A percentile compares a stretch with the other conserved stretches of the same genome.
Conservation (phyloP, 371 early-diverging fungal species). For the Lichtheimia corymbifera region DNA sequence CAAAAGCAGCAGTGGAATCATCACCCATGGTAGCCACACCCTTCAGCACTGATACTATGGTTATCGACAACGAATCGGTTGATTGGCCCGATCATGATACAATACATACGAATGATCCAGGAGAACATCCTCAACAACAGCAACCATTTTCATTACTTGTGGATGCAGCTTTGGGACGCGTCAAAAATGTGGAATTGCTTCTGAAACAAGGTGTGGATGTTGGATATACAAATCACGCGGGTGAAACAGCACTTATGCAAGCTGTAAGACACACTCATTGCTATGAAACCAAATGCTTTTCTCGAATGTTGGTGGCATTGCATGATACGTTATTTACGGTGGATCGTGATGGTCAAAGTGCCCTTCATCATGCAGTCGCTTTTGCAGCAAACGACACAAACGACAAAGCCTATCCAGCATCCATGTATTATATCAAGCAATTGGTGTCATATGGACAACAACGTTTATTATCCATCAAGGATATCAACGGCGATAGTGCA, state of each 20-base stretch:
- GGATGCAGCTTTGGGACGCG: conserved; percentile 81
- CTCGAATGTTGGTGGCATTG: conserved; percentile 67
- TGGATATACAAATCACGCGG: conserved; percentile 61
- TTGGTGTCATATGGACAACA: conserved; percentile 1
- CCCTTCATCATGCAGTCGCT: conserved; percentile 84
- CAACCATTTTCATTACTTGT: conserved; percentile 68
- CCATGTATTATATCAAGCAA: conserved; percentile 75
- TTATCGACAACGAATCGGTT: conserved; percentile 26
- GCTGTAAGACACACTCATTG: conserved; percentile 83
- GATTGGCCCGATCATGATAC: conserved; percentile 62
- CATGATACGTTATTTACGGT: conserved; percentile 60
- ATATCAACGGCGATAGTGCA: conserved; percentile 87
- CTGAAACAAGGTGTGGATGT: conserved; percentile 69
- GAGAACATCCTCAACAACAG: conserved; percentile 51
- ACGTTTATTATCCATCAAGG: conserved; percentile 26
- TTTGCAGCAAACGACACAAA: conserved; percentile 61
- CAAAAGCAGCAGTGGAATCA: not conserved
- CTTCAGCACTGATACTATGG: not conserved
- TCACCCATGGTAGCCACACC: not conserved
- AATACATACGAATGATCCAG: conserved; percentile 37
- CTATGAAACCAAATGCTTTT: conserved; percentile 79
- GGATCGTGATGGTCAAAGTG: conserved; percentile 75
- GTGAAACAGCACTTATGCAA: conserved; percentile 90
- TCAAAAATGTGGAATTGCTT: conserved; percentile 65
- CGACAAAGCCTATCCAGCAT: conserved; percentile 52